Evolutionary conservation across 164 flowering plant genomes (phyloP).

Genomic region (Nelumbo lutea): DNA sequence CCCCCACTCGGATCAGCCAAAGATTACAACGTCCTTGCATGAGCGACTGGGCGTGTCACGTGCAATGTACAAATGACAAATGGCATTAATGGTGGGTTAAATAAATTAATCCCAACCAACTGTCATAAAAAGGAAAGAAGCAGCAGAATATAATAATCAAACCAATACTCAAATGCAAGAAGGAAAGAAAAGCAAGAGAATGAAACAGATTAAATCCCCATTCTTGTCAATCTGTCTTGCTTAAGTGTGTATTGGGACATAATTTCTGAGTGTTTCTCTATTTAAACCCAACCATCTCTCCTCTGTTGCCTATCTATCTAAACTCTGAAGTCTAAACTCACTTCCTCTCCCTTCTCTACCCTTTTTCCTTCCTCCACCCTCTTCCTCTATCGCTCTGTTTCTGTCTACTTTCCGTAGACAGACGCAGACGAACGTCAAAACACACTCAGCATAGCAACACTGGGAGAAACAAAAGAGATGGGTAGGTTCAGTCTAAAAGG

Average conservation of each 20-base stretch:
- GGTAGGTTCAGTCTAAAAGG: slow-evolving; percentile 35
- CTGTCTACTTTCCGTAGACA: slow-evolving; percentile 5
- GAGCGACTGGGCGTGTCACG: background rate
- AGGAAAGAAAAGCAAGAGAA: slow-evolving; percentile 14
- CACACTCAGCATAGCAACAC: too few species aligned
- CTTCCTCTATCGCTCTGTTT: slow-evolving; percentile 11
- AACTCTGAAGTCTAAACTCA: slow-evolving; percentile 14
- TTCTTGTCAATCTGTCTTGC: slow-evolving; percentile 15
- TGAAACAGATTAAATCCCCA: slow-evolving; percentile 24
- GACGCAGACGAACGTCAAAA: too few species aligned
- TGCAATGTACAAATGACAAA: too few species aligned
- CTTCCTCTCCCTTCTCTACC: slow-evolving; percentile 15
- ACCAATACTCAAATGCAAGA: background rate
- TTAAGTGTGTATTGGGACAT: slow-evolving; percentile 19
- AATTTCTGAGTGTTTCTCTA: background rate
- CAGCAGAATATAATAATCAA: background rate
- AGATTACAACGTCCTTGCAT: background rate
- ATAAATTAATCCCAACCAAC: slow-evolving; percentile 5
- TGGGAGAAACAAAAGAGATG: slow-evolving; percentile 23
- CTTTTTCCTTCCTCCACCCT: slow-evolving; percentile 7
- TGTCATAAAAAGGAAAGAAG: slow-evolving; percentile 3
- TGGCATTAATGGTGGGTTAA: background rate
- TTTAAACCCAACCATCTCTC: background rate
- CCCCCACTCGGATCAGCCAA: background rate
- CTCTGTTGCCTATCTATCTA: slow-evolving; percentile 35